A percentile compares a stretch with the other conserved stretches of the same genome.
Conservation (phyloP, 2,329 filamentous ascomycete species). For the Fusarium liriodendri region DNA sequence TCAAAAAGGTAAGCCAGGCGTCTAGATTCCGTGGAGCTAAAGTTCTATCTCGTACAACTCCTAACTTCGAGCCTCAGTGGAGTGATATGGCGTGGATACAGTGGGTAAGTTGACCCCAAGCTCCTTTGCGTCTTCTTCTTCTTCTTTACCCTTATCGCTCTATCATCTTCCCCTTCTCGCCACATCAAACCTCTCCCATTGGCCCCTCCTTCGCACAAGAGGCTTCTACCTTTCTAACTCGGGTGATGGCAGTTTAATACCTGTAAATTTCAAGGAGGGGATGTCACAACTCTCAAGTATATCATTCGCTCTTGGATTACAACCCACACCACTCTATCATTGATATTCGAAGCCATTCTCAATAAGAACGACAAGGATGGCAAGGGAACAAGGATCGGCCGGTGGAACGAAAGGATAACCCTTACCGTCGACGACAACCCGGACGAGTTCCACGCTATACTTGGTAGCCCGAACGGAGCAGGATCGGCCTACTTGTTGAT, state of each 20-base stretch:
- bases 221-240: background rate
- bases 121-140: background rate
- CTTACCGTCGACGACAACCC: background rate
- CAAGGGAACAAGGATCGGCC: constrained; percentile 3
- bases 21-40: background rate
- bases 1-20: background rate
- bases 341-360: constrained; percentile 12
- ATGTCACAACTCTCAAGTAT: constrained; percentile 2
- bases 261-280: background rate
- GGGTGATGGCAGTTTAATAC: background rate
- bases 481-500: constrained; percentile 5
- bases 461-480: constrained; percentile 18
- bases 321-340: background rate
- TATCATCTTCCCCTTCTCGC: background rate
- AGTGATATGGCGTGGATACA: constrained; percentile 15
- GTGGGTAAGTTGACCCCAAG: constrained; percentile 4
- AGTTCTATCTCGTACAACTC: background rate
- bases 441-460: constrained; percentile 5
- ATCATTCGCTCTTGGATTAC: constrained; percentile 7
- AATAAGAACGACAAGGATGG: background rate
- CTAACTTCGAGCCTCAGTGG: constrained; percentile 10
- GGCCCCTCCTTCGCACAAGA: background rate
- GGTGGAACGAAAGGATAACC: constrained; percentile 5
- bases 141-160: background rate
- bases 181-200: background rate